These are phyloP conservation scores for Pterocarpus santalinus DNA, from an alignment of 306 rosid species.

Conservation along the genomic window DNA sequence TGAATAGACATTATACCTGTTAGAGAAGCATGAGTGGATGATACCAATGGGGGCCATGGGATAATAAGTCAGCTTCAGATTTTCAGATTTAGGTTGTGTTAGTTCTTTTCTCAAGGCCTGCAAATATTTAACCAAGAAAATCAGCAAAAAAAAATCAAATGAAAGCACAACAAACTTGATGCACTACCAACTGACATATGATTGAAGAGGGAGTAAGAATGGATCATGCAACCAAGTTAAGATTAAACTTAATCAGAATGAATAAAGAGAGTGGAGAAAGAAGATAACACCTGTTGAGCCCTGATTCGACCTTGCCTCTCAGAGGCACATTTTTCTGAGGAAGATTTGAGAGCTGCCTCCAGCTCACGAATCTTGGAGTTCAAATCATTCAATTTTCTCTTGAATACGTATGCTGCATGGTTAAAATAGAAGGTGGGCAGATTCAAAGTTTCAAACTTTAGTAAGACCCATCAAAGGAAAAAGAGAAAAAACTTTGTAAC, in stretches of 20 bases:
- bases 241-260: not conserved
- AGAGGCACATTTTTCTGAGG: slow-evolving; percentile 62
- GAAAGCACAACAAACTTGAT: not conserved
- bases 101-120: slow-evolving; percentile 78
- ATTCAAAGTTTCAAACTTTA: not conserved
- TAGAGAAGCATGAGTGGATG: slow-evolving; percentile 83
- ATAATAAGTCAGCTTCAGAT: slow-evolving; percentile 59
- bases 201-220: not conserved
- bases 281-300: slow-evolving; percentile 79
- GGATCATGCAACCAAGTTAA: not conserved
- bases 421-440: not conserved
- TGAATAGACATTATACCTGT: slow-evolving; percentile 60
- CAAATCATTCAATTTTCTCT: slow-evolving; percentile 64
- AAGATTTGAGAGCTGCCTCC: slow-evolving; percentile 70
- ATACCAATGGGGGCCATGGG: slow-evolving; percentile 91
- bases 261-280: not conserved
- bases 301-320: slow-evolving; percentile 96
- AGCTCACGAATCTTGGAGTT: slow-evolving; percentile 66
- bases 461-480: not conserved
- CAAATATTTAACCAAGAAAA: slow-evolving; percentile 22
- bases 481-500: not conserved
- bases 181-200: not conserved
- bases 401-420: slow-evolving; percentile 57
- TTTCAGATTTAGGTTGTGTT: slow-evolving; percentile 59
- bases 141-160: not conserved